phyloP scores from a whole-genome alignment of 306 rosid genomes.

The Lathyrus sativus region DNA sequence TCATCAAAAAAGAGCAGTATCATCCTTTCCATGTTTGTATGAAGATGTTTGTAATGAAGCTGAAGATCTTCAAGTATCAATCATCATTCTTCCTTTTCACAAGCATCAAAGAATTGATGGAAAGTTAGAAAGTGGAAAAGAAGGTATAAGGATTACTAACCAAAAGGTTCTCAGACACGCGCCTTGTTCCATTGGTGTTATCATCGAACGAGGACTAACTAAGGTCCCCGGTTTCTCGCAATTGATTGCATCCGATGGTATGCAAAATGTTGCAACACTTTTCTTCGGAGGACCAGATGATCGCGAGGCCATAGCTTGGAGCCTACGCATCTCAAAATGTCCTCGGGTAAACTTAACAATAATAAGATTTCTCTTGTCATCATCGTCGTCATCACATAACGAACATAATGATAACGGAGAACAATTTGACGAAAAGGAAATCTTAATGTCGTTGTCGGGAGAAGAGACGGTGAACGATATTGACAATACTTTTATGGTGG shows the following conservation, averaged over 20 bases:
- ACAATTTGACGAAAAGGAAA: constrained; percentile 46
- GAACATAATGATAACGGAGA: constrained; percentile 35
- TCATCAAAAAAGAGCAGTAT: constrained; percentile 59
- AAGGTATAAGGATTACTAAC: constrained; percentile 77
- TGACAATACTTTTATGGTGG: constrained; percentile 72
- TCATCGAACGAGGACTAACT: constrained; percentile 61
- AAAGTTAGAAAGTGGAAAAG: constrained; percentile 81
- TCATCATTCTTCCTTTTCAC: constrained; percentile 74
- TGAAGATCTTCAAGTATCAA: constrained; percentile 69
- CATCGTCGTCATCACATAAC: constrained; percentile 34
- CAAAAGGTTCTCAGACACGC: constrained; percentile 92
- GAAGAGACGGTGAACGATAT: constrained; percentile 59
- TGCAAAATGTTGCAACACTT: constrained; percentile 70
- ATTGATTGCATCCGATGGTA: constrained; percentile 43
- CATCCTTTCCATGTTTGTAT: constrained; percentile 55
- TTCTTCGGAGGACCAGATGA: constrained; percentile 89
- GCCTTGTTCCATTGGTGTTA: constrained; percentile 72
- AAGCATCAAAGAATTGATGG: constrained; percentile 93
- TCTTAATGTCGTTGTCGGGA: constrained; percentile 65
- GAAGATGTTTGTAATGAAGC: constrained; percentile 84
- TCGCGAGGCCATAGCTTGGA: constrained; percentile 87
- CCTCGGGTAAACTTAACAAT: constrained; percentile 65
- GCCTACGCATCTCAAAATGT: constrained; percentile 66
- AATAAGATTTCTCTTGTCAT: constrained; percentile 48
- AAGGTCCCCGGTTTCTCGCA: constrained; percentile 65